These are phyloP conservation scores for Amyloporia xantha DNA, from an alignment of 768 basidiomycete genomes.

Conservation along the genomic window DNA sequence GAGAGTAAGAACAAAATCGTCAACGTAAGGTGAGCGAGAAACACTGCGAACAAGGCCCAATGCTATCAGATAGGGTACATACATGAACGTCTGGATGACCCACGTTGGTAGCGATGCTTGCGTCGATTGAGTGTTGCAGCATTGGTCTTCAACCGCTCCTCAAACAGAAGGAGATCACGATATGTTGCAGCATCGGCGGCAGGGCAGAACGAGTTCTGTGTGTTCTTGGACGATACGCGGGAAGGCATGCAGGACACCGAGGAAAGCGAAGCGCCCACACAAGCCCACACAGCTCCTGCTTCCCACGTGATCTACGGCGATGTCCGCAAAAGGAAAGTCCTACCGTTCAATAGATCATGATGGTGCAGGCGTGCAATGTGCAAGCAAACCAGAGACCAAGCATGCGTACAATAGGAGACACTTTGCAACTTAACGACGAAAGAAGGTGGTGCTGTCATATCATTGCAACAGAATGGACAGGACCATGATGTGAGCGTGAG, in stretches of 20 bases:
- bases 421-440: no score
- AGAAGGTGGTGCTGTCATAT: no score
- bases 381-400: no score
- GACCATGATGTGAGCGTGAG: no score
- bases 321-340: no score
- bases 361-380: no score
- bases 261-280: background rate
- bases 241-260: slow-evolving; percentile 6
- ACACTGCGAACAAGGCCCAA: slow-evolving; percentile 41
- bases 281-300: background rate
- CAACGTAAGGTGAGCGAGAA: slow-evolving; percentile 61
- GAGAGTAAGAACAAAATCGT: slow-evolving; percentile 66
- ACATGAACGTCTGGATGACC: slow-evolving; percentile 22
- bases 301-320: no score
- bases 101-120: slow-evolving; percentile 80
- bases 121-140: slow-evolving; percentile 73
- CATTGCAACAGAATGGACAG: no score
- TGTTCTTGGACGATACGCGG: slow-evolving; percentile 22
- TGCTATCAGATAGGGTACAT: slow-evolving; percentile 2
- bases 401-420: no score
- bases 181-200: slow-evolving; percentile 75
- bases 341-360: no score
- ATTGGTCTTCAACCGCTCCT: slow-evolving; percentile 94
- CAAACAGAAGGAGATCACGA: slow-evolving; percentile 85
- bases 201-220: slow-evolving; percentile 43